These are phyloP conservation scores for Trypanosoma caninum DNA, from an alignment of 208 protist species.

Conservation along the genomic window DNA sequence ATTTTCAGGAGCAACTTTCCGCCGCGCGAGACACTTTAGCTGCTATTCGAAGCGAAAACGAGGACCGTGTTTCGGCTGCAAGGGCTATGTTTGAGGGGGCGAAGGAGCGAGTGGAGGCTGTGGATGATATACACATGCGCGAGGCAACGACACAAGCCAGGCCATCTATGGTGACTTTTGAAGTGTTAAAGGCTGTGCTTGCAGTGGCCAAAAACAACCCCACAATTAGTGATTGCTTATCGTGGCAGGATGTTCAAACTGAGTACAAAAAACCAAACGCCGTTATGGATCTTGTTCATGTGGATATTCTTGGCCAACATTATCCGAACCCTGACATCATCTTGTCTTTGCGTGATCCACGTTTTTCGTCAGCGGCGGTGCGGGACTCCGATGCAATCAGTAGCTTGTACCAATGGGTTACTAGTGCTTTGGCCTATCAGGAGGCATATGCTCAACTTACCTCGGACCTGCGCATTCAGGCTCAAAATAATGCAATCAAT, in stretches of 20 bases:
- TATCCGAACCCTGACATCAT: slow-evolving; percentile 41
- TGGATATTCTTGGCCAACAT: slow-evolving; percentile 40
- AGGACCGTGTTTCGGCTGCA: slow-evolving; percentile 47
- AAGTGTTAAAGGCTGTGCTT: slow-evolving; percentile 51
- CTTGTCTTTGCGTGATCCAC: slow-evolving; percentile 27
- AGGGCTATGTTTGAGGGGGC: slow-evolving; percentile 35
- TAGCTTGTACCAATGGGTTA: slow-evolving; percentile 55
- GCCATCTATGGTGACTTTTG: slow-evolving; percentile 52
- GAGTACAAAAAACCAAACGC: slow-evolving; percentile 44
- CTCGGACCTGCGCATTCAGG: slow-evolving; percentile 53
- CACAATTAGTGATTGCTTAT: slow-evolving; percentile 51
- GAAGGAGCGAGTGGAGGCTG: slow-evolving; percentile 22
- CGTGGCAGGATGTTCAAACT: slow-evolving; percentile 59
- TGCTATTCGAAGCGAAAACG: slow-evolving; percentile 56
- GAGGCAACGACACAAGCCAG: slow-evolving; percentile 47
- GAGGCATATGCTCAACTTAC: slow-evolving; percentile 51
- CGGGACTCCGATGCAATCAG: slow-evolving; percentile 41
- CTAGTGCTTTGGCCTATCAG: slow-evolving; percentile 58
- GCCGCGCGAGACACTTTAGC: slow-evolving; percentile 46
- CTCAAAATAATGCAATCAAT: slow-evolving; percentile 56
- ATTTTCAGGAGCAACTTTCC: slow-evolving; percentile 48
- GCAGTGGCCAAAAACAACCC: slow-evolving; percentile 52
- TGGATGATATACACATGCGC: slow-evolving; percentile 53
- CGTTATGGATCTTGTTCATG: slow-evolving; percentile 32
- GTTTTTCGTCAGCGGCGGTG: slow-evolving; percentile 34